A percentile compares a stretch with the other conserved stretches of the same genome.
Conservation (phyloP, 176 grass and related monocot species). For the Thalia dealbata region DNA sequence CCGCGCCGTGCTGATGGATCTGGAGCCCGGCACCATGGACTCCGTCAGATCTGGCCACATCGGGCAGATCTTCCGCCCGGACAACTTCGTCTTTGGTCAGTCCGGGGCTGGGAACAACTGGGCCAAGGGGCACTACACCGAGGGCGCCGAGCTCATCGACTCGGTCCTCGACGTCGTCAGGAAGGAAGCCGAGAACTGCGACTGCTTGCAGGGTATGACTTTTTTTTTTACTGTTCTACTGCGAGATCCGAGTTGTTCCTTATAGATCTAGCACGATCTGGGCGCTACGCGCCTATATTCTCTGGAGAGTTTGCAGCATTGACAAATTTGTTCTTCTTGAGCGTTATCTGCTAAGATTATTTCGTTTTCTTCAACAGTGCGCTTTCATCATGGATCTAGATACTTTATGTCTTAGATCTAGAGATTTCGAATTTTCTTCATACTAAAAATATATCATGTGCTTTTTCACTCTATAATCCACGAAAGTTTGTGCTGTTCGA, state of each 20-base stretch:
- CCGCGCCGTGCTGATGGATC: slow-evolving; percentile 10
- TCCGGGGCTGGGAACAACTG: slow-evolving; percentile 79
- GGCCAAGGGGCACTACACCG: slow-evolving; percentile 18
- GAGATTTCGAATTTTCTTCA: too few species aligned
- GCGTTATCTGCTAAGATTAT: too few species aligned
- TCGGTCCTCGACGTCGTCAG: slow-evolving; percentile 13
- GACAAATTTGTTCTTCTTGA: not conserved
- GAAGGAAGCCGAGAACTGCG: slow-evolving; percentile 17
- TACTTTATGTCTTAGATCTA: too few species aligned
- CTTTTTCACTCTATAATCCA: too few species aligned
- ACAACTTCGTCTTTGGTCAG: slow-evolving; percentile 84
- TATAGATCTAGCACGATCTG: not conserved
- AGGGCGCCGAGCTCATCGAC: slow-evolving; percentile 18
- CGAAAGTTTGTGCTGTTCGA: too few species aligned
- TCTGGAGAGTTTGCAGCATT: not conserved
- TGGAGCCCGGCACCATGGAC: slow-evolving; percentile 10
- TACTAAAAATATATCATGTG: too few species aligned
- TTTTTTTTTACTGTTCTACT: not conserved
- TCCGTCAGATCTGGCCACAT: slow-evolving; percentile 4
- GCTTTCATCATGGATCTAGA: too few species aligned
- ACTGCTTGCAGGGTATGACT: slow-evolving; percentile 15
- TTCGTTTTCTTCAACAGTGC: too few species aligned
- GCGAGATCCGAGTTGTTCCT: not conserved
- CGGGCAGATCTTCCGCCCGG: slow-evolving; percentile 48
- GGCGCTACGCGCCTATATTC: not conserved